A percentile compares a stretch with the other conserved stretches of the same genome.
phyloP scores from a whole-genome alignment of 352 stramenopile species.

The Phytopythium kandeliae region DNA sequence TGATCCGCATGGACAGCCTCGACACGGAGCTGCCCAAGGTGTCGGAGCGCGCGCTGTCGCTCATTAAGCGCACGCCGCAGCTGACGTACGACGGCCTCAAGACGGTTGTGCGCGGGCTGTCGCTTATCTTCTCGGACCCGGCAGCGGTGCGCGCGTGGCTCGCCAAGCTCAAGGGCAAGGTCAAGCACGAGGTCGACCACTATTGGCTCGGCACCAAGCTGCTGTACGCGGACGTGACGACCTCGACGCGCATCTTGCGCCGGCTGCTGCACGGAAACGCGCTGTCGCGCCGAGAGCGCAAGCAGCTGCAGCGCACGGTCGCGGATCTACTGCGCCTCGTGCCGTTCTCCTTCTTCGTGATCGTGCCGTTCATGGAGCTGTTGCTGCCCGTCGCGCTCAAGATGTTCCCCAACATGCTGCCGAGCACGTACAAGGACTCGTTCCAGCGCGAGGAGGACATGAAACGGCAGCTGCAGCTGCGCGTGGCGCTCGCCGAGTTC shows the following conservation, averaged over 20 bases:
- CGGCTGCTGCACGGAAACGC: constrained; percentile 90
- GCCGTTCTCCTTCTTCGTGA: constrained; percentile 96
- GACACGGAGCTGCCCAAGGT: constrained; percentile 76
- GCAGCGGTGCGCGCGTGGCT: constrained; percentile 56
- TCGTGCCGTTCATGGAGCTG: constrained; percentile 99
- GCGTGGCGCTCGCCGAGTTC: constrained; percentile 95
- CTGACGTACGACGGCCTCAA: constrained; percentile 49
- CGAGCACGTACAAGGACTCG: constrained; percentile 95
- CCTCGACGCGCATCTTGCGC: constrained; percentile 89
- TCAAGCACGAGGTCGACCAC: constrained; percentile 93
- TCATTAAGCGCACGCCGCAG: constrained; percentile 70
- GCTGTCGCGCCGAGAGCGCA: constrained; percentile 94
- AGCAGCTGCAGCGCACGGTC: constrained; percentile 95
- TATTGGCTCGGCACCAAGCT: constrained; percentile 97
- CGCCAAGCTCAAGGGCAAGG: constrained; percentile 61
- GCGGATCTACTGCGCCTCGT: constrained; percentile 96
- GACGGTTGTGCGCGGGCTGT: constrained; percentile 46
- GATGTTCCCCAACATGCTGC: constrained; percentile 99
- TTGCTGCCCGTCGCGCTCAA: constrained; percentile 96
- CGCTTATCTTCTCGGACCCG: constrained; percentile 60
- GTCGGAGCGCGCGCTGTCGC: constrained; percentile 49
- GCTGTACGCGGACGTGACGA: constrained; percentile 94
- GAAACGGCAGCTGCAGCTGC: constrained; percentile 96
- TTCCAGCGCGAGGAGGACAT: constrained; percentile 97
- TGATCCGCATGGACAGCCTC: constrained; percentile 76